Evolutionary conservation across 208 protist genomes (phyloP).

Genomic region (Polymyxa betae): DNA sequence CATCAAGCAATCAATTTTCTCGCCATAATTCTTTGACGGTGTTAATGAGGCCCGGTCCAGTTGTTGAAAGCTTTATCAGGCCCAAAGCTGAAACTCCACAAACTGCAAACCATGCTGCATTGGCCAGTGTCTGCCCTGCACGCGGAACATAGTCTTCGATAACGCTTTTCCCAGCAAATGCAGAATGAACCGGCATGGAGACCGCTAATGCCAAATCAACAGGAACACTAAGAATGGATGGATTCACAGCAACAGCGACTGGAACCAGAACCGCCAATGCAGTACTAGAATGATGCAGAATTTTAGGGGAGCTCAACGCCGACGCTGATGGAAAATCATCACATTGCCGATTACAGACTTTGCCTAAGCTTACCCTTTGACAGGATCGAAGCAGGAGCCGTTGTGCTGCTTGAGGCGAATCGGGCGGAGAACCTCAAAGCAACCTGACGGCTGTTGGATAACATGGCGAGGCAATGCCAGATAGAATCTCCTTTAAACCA

Average conservation of each 20-base stretch:
- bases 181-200: not conserved
- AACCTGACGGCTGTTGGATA: too few relatives aligned
- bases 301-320: too few relatives aligned
- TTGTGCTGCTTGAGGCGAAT: too few relatives aligned
- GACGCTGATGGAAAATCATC: too few relatives aligned
- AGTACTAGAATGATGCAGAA: not conserved
- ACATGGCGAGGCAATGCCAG: too few relatives aligned
- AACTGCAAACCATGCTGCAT: not conserved
- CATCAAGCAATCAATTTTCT: too few relatives aligned
- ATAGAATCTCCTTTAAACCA: too few relatives aligned
- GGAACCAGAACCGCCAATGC: not conserved
- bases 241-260: constrained; percentile 1
- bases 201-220: constrained; percentile 28
- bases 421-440: too few relatives aligned
- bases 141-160: constrained; percentile 41
- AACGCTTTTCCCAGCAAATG: not conserved
- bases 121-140: not conserved
- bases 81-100: not conserved
- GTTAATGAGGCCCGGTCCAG: not conserved
- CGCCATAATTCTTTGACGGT: constrained; percentile 45
- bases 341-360: too few relatives aligned
- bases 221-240: constrained; percentile 14
- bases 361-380: too few relatives aligned
- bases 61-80: not conserved
- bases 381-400: too few relatives aligned